Base-by-base conservation (phyloP, 306 rosid species). In the Acmispon strigosus region DNA sequence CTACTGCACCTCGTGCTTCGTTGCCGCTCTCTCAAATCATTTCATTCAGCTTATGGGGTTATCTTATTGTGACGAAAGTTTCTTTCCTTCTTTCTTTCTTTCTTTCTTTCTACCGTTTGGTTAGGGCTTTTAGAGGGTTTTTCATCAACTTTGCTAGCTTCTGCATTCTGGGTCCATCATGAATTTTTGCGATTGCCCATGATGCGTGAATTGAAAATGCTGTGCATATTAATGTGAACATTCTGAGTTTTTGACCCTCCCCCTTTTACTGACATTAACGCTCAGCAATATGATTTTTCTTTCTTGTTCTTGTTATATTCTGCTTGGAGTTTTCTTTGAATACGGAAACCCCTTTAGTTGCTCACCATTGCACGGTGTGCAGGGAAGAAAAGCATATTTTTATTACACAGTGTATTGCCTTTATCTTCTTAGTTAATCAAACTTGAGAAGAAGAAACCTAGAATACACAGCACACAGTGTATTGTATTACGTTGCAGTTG, bases 41-140 rank as follows among this genome's bases (percentile, higher is more conserved):
- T 67, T 67, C 76, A 68, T 62, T 43, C 27, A 16, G 49, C 76
- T 52, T 12, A 52, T 53, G 73, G 24, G 24, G 55, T 76, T 70
- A 13, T 73, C 27, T 39, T 60, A 11, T 47, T 34, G 6, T 13
- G 1, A 24, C 19, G 1, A 42, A 75, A 18, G 42, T 17, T 53
- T 64, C 36, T 9, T 48, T n/a, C 19, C 24, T 3, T 10, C 54
- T 36, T 7, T 29, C 24, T 9, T 48, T n/a, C 19, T 36, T 3
- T 10, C 54, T 36, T 7, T 29, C 24, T 24, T 7, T n/a, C 18
- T 5, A 66, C 7, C 49, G 13, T 60, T 45, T 34, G 16, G 15
- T 10, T 29, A 1, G 17, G 20, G 19, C 6, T 77, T 63, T 22
- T 32, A 32, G 19, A 69, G 51, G 66, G 18, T 29, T 27, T 79